phyloP scores from a whole-genome alignment of 257 asterid genomes.

The Henckelia pumila region DNA sequence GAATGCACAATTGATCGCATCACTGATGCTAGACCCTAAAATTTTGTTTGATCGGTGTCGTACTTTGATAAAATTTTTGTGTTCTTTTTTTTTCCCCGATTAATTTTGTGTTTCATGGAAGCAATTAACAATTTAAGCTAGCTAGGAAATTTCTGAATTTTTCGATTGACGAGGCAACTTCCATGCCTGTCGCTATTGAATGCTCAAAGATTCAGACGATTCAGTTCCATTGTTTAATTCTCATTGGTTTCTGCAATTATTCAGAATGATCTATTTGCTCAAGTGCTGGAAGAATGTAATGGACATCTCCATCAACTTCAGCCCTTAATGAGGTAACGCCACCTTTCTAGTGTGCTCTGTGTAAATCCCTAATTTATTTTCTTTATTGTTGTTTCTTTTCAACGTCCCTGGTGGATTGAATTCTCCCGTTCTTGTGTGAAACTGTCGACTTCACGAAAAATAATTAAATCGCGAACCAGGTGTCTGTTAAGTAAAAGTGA shows the following conservation, averaged over 20 bases:
- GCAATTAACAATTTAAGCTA: too few relatives aligned
- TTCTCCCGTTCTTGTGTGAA: background rate
- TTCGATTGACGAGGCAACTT: background rate
- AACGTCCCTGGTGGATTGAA: background rate
- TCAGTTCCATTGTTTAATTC: constrained; percentile 18
- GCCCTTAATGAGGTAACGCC: constrained; percentile 67
- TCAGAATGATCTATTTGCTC: constrained; percentile 72
- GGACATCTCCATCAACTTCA: constrained; percentile 65
- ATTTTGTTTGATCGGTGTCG: background rate
- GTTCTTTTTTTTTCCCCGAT: too few relatives aligned
- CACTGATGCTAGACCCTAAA: background rate
- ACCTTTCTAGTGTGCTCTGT: background rate
- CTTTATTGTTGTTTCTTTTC: background rate
- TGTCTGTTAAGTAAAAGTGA: background rate
- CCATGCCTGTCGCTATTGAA: background rate
- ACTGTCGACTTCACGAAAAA: too few relatives aligned
- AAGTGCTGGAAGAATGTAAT: constrained; percentile 83
- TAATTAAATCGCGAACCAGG: background rate
- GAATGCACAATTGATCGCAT: background rate
- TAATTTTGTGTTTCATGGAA: too few relatives aligned
- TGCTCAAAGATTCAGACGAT: constrained; percentile 3
- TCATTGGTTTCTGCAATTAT: constrained; percentile 6
- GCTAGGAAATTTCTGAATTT: too few relatives aligned
- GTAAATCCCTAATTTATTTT: background rate
- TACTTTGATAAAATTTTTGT: too few relatives aligned